Evolutionary conservation across 2,329 filamentous ascomycete species (phyloP).

Genomic region (Fusarium nelsonii): DNA sequence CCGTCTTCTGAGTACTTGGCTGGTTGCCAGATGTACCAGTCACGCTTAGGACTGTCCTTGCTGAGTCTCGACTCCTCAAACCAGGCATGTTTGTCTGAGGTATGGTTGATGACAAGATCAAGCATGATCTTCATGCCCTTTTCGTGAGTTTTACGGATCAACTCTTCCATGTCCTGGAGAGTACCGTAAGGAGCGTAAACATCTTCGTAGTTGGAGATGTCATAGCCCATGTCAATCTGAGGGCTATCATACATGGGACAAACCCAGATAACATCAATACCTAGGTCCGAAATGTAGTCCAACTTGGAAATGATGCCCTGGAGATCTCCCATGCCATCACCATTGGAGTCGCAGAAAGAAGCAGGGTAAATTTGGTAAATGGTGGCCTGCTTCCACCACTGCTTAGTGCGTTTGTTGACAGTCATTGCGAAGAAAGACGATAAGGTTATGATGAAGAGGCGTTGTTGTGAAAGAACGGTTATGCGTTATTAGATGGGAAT

Average conservation of each 20-base stretch:
- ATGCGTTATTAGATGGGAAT: neutral
- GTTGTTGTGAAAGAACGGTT: neutral
- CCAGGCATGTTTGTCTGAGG: constrained; percentile 46
- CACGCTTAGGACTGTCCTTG: constrained; percentile 46
- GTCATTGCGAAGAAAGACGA: constrained; percentile 27
- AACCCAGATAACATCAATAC: constrained; percentile 45
- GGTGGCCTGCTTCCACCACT: constrained; percentile 67
- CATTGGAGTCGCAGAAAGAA: constrained; percentile 67
- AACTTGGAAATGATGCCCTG: constrained; percentile 66
- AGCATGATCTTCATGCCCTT: constrained; percentile 45
- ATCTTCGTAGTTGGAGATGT: constrained; percentile 46
- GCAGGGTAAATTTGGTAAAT: constrained; percentile 71
- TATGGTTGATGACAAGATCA: constrained; percentile 46
- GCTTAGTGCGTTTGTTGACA: constrained; percentile 36
- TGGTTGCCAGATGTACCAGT: constrained; percentile 75
- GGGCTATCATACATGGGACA: constrained; percentile 48
- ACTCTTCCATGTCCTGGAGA: constrained; percentile 43
- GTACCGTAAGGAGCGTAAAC: constrained; percentile 44
- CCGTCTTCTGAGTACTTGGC: constrained; percentile 66
- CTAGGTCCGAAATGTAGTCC: constrained; percentile 56
- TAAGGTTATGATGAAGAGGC: fast-evolving
- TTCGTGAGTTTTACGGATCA: constrained; percentile 43
- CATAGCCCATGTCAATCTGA: constrained; percentile 46
- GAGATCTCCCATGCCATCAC: constrained; percentile 66
- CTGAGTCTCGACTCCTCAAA: constrained; percentile 41